Conservation (phyloP, 805 yeast species). For the Kuraishia piskuri region DNA sequence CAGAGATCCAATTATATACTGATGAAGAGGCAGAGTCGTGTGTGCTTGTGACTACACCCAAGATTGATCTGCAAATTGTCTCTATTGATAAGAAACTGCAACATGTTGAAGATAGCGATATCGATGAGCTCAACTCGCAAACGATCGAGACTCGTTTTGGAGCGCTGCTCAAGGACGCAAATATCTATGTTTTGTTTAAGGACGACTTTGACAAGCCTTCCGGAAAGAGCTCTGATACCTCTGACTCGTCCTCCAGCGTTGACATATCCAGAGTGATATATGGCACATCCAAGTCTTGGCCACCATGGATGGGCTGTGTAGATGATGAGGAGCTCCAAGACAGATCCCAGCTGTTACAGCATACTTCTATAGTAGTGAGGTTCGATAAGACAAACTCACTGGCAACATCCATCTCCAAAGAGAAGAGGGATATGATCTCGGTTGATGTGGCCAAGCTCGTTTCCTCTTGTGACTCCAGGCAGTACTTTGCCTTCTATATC, state of each 20-base stretch:
- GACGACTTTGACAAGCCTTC: constrained; percentile 34
- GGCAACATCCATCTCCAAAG: constrained; percentile 12
- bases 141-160: constrained; percentile 64
- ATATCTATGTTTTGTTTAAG: constrained; percentile 57
- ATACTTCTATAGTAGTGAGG: constrained; percentile 53
- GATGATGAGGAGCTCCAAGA: constrained; percentile 57
- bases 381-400: constrained; percentile 46
- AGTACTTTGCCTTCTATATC: constrained; percentile 58
- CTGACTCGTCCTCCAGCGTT: not conserved
- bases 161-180: constrained; percentile 57
- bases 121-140: constrained; percentile 13
- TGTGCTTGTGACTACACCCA: constrained; percentile 65
- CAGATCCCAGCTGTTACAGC: constrained; percentile 48
- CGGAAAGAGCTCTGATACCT: constrained; percentile 12
- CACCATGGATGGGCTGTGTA: constrained; percentile 58
- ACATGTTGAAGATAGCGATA: constrained; percentile 15
- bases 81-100: constrained; percentile 40
- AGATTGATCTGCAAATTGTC: constrained; percentile 59
- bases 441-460: constrained; percentile 66
- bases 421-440: constrained; percentile 36
- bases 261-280: constrained; percentile 24
- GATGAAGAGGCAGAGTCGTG: constrained; percentile 46
- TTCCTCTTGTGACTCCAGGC: constrained; percentile 63
- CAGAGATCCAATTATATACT: constrained; percentile 70
- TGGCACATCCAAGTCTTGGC: constrained; percentile 67